These are phyloP conservation scores for Candida adriatica DNA, from an alignment of 805 yeast species.

Conservation along the genomic window DNA sequence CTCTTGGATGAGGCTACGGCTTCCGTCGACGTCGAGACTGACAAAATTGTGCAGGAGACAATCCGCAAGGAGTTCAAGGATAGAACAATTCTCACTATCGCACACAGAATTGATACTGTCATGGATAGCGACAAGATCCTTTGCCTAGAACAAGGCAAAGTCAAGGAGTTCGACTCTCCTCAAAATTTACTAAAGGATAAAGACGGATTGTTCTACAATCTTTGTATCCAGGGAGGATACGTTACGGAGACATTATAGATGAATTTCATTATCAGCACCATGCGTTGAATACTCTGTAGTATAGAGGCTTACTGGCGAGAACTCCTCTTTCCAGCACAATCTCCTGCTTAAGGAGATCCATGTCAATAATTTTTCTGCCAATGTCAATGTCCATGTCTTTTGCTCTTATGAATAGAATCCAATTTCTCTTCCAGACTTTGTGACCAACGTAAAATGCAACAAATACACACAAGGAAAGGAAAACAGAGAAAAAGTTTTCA, in stretches of 20 bases:
- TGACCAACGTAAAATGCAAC: constrained; percentile 50
- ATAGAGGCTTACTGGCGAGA: constrained; percentile 37
- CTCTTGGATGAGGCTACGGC: constrained; percentile 86
- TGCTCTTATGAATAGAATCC: constrained; percentile 34
- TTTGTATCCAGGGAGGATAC: constrained; percentile 1
- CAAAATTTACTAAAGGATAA: constrained; percentile 54
- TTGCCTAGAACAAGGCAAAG: constrained; percentile 68
- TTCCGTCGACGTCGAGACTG: constrained; percentile 84
- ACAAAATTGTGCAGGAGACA: constrained; percentile 68
- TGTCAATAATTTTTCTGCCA: constrained; percentile 48
- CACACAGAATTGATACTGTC: constrained; percentile 78
- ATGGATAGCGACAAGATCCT: constrained; percentile 74
- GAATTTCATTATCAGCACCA: constrained; percentile 37
- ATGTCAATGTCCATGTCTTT: constrained; percentile 25
- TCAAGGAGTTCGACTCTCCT: constrained; percentile 74
- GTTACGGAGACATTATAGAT: neutral
- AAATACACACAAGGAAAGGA: constrained; percentile 57
- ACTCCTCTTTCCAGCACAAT: constrained; percentile 42
- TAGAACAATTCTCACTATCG: constrained; percentile 76
- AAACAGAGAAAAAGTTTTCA: constrained; percentile 51
- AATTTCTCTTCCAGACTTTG: constrained; percentile 42
- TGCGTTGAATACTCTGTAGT: constrained; percentile 34
- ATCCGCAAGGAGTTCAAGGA: constrained; percentile 68
- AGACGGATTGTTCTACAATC: constrained; percentile 58
- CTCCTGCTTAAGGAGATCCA: constrained; percentile 43